Evolutionary conservation across 2,329 filamentous ascomycete species (phyloP).

Genomic region (Boeremia exigua): DNA sequence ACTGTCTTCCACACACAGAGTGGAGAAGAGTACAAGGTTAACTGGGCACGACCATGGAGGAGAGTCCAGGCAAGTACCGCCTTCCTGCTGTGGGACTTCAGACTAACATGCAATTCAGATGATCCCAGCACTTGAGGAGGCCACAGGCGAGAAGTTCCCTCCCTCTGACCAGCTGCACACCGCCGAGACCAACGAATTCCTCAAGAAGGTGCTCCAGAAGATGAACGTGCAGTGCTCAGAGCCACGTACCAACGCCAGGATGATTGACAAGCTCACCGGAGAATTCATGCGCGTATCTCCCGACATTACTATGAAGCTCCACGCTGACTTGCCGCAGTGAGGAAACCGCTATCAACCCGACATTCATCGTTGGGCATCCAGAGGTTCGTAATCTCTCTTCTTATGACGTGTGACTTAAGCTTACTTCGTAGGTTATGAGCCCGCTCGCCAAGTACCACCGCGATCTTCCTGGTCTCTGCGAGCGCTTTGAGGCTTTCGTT

Average conservation of each 20-base stretch:
- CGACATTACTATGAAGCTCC: neutral
- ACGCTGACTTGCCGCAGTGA: conserved; percentile 61
- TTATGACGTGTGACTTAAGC: neutral
- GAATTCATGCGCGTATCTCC: conserved; percentile 64
- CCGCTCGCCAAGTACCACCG: conserved; percentile 97
- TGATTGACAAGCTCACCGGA: conserved; percentile 92
- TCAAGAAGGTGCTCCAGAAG: conserved; percentile 78
- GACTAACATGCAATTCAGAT: conserved; percentile 64
- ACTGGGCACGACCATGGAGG: conserved; percentile 96
- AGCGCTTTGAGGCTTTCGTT: conserved; percentile 97
- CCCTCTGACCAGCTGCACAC: conserved; percentile 89
- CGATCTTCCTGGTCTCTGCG: conserved; percentile 74
- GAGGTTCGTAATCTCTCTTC: neutral
- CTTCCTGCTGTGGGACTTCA: neutral
- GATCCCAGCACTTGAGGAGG: conserved; percentile 91
- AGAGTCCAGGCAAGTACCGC: conserved; percentile 58
- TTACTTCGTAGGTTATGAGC: conserved; percentile 74
- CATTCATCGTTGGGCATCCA: conserved; percentile 83
- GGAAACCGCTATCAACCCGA: conserved; percentile 90
- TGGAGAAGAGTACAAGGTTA: conserved; percentile 86
- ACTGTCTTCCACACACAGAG: conserved; percentile 86
- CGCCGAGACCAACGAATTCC: conserved; percentile 84
- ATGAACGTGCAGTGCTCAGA: conserved; percentile 87
- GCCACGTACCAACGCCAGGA: conserved; percentile 89
- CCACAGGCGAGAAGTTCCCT: conserved; percentile 91